Conservation (phyloP, 1,284 basidiomycete species). For the Quambalaria eucalypti region DNA sequence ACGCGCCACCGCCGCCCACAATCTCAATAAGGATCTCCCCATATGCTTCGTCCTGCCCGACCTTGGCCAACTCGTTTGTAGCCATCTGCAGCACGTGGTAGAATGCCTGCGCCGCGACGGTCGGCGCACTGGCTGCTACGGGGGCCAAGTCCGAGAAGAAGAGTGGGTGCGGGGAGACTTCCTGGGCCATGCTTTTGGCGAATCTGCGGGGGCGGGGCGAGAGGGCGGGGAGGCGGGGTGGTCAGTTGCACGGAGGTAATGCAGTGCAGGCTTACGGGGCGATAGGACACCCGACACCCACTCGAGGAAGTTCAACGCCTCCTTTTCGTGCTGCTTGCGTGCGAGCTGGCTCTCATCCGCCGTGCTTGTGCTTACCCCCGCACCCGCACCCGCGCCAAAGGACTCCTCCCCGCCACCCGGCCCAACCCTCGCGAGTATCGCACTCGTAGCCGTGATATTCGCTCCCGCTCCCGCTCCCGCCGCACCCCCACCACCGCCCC, state of each 20-base stretch:
- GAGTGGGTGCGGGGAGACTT: not conserved
- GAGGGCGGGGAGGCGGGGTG: too few relatives aligned
- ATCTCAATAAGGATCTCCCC: not conserved
- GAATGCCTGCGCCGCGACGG: not conserved
- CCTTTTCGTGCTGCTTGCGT: not conserved
- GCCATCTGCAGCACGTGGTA: not conserved
- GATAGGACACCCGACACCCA: too few relatives aligned
- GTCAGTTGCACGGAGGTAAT: too few relatives aligned
- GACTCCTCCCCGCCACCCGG: not conserved
- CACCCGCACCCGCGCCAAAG: too few relatives aligned
- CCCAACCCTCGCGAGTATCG: not conserved
- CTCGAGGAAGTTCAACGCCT: not conserved
- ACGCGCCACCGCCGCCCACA: too few relatives aligned
- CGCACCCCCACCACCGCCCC: not conserved
- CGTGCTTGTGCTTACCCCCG: not conserved
- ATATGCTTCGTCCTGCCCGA: not conserved
- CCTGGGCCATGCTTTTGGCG: not conserved
- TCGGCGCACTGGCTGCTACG: not conserved
- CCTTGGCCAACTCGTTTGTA: not conserved
- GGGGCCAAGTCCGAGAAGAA: not conserved
- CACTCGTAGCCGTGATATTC: not conserved
- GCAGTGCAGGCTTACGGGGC: too few relatives aligned
- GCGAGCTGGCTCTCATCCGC: not conserved
- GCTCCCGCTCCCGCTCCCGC: not conserved
- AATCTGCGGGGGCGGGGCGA: not conserved